A percentile compares a stretch with the other conserved stretches of the same genome.
These are phyloP conservation scores for Phytophthora palmivora DNA, from an alignment of 352 stramenopile species.

Conservation along the genomic window DNA sequence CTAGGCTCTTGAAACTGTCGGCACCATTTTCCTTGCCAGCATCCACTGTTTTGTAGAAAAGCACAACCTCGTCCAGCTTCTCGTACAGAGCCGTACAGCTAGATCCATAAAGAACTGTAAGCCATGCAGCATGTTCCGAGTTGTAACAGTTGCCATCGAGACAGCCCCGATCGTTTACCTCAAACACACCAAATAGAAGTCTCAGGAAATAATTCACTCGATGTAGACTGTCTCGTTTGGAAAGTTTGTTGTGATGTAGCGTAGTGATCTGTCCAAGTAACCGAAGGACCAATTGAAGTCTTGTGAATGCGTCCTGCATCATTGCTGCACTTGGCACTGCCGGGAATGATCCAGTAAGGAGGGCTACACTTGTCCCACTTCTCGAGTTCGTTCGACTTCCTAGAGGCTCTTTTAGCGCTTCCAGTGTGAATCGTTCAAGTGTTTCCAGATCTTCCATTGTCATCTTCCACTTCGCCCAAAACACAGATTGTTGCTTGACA, in stretches of 20 bases:
- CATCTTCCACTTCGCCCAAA: slow-evolving; percentile 85
- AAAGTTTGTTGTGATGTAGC: slow-evolving; percentile 56
- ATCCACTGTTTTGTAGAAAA: slow-evolving; percentile 53
- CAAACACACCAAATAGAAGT: slow-evolving; percentile 65
- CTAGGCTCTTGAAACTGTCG: slow-evolving; percentile 9
- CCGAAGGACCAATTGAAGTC: slow-evolving; percentile 71
- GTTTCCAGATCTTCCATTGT: slow-evolving; percentile 58
- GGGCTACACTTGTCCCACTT: slow-evolving; percentile 5
- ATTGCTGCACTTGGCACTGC: slow-evolving; percentile 50
- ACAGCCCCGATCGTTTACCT: slow-evolving; percentile 63
- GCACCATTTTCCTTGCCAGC: slow-evolving; percentile 20
- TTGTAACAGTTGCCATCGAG: slow-evolving; percentile 42
- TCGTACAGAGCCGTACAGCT: slow-evolving; percentile 82
- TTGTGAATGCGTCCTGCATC: slow-evolving; percentile 83
- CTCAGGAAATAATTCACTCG: slow-evolving; percentile 62
- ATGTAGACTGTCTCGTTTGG: slow-evolving; percentile 53
- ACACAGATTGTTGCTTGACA: slow-evolving; percentile 74
- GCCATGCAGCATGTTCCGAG: slow-evolving; percentile 57
- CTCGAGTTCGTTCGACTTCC: slow-evolving; percentile 21
- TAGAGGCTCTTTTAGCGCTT: slow-evolving; percentile 67
- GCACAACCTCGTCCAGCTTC: slow-evolving; percentile 84
- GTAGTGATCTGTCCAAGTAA: slow-evolving; percentile 74
- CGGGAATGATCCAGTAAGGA: slow-evolving; percentile 42
- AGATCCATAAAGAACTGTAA: slow-evolving; percentile 73
- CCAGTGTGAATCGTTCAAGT: slow-evolving; percentile 63